These are phyloP conservation scores for Cymbopogon citratus DNA, from an alignment of 176 grass and related monocot genomes.

Conservation along the genomic window DNA sequence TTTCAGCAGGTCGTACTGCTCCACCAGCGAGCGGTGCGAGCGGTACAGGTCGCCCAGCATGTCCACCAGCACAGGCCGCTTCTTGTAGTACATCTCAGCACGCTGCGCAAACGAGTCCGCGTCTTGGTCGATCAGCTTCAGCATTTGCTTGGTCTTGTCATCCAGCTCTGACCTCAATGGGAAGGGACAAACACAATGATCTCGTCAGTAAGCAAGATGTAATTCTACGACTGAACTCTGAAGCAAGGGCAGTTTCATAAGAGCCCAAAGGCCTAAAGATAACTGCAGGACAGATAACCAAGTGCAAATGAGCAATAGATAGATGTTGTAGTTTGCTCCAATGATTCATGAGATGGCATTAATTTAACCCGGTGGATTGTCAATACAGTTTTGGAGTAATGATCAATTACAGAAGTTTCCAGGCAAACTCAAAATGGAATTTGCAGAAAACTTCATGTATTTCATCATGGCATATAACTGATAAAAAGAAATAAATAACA, in stretches of 20 bases:
- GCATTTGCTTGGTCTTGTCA: slow-evolving; percentile 77
- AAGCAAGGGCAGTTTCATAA: neutral
- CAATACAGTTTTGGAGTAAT: neutral
- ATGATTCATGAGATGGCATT: neutral
- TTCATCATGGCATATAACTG: neutral
- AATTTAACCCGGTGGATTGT: neutral
- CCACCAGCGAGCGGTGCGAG: slow-evolving; percentile 62
- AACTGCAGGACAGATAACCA: neutral
- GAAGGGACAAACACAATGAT: neutral
- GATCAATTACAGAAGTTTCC: neutral
- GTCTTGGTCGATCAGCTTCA: slow-evolving; percentile 78
- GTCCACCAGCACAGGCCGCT: slow-evolving; percentile 63
- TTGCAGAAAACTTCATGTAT: neutral
- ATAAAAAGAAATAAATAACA: too few relatives aligned
- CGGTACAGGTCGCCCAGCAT: slow-evolving; percentile 85
- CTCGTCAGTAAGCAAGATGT: neutral
- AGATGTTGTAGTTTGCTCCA: neutral
- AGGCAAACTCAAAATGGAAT: neutral
- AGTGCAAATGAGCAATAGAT: neutral
- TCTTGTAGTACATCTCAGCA: slow-evolving; percentile 95
- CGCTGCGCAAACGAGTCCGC: slow-evolving; percentile 89
- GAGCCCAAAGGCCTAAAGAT: neutral
- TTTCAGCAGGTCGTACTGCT: slow-evolving; percentile 79
- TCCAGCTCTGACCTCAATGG: slow-evolving; percentile 57
- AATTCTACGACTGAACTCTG: neutral